Percentiles rank a stretch among this genome's conserved stretches.
phyloP scores from a whole-genome alignment of 2,329 filamentous ascomycete genomes.

The Cryphonectria japonica region DNA sequence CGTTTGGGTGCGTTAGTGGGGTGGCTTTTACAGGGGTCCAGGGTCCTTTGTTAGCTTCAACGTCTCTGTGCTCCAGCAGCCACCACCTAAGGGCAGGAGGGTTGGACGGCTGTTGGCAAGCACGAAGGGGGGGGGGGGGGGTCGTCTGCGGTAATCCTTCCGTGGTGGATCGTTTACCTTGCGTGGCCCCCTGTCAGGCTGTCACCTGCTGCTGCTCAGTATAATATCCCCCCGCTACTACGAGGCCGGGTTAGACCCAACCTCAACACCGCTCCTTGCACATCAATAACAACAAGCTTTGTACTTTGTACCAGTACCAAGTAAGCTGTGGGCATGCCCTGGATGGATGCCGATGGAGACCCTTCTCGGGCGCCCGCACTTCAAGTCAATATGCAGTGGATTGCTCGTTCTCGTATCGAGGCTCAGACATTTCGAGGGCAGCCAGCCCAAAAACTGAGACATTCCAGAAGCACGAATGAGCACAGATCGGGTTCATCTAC shows the following conservation, averaged over 20 bases:
- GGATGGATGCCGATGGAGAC: neutral
- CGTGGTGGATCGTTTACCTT: neutral
- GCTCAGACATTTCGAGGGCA: neutral
- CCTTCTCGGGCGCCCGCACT: neutral
- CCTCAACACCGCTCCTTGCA: neutral
- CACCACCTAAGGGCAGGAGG: too few relatives aligned
- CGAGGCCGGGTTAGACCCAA: constrained; percentile 1
- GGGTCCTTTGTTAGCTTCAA: neutral
- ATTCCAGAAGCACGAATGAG: neutral
- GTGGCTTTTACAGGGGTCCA: neutral
- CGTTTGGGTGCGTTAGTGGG: neutral
- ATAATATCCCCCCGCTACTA: neutral
- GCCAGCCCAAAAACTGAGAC: neutral
- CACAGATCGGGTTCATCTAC: too few relatives aligned
- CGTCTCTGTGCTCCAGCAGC: neutral
- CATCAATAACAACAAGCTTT: too few relatives aligned
- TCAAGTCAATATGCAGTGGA: too few relatives aligned
- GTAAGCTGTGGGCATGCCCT: neutral
- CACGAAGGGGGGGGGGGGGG: neutral
- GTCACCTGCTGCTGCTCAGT: neutral
- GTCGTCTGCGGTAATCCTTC: neutral
- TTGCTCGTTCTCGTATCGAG: neutral
- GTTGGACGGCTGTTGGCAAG: neutral
- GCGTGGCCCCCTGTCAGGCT: neutral
- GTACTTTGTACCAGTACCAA: neutral